Percentiles rank a stretch among this genome's conserved stretches.
Conservation (phyloP, 2,329 filamentous ascomycete species). For the Amesomyces nigricolor region DNA sequence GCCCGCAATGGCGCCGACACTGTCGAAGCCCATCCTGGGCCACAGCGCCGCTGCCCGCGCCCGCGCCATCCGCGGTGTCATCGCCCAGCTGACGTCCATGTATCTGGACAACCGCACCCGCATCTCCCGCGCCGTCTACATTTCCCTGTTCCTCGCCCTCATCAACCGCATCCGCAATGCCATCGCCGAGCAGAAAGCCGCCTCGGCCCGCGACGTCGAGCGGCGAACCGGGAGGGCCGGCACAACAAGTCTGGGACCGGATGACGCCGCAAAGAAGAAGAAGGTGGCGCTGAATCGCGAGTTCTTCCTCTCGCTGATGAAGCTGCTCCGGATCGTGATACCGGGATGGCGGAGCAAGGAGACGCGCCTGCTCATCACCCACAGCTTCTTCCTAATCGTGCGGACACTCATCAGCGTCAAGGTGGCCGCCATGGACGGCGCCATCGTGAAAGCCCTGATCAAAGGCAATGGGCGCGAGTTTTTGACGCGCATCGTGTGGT, state of each 20-base stretch:
- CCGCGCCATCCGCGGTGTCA: slow-evolving; percentile 57
- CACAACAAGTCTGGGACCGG: slow-evolving; percentile 38
- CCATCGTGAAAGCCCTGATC: slow-evolving; percentile 85
- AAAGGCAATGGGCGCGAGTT: slow-evolving; percentile 90
- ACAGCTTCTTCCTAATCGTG: slow-evolving; percentile 87
- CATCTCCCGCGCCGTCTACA: slow-evolving; percentile 78
- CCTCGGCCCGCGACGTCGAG: slow-evolving; percentile 62
- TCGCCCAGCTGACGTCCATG: slow-evolving; percentile 61
- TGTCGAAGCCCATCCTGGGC: slow-evolving; percentile 60
- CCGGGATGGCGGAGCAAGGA: slow-evolving; percentile 89
- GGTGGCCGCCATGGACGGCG: slow-evolving; percentile 92
- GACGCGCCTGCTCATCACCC: slow-evolving; percentile 75
- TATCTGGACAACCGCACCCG: slow-evolving; percentile 76
- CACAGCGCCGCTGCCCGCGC: slow-evolving; percentile 40
- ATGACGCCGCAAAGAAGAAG: slow-evolving; percentile 49
- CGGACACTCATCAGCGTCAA: slow-evolving; percentile 90
- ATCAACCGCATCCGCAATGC: slow-evolving; percentile 85
- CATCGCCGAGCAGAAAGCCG: slow-evolving; percentile 87
- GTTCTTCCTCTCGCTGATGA: slow-evolving; percentile 66
- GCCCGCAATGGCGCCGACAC: slow-evolving; percentile 58
- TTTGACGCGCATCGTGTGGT: slow-evolving; percentile 82
- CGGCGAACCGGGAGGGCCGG: slow-evolving; percentile 45
- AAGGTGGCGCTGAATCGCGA: slow-evolving; percentile 92
- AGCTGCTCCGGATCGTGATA: slow-evolving; percentile 78
- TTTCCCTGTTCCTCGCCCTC: slow-evolving; percentile 74